Conservation (phyloP, 2,329 filamentous ascomycete species). For the Penicillium digitatum region DNA sequence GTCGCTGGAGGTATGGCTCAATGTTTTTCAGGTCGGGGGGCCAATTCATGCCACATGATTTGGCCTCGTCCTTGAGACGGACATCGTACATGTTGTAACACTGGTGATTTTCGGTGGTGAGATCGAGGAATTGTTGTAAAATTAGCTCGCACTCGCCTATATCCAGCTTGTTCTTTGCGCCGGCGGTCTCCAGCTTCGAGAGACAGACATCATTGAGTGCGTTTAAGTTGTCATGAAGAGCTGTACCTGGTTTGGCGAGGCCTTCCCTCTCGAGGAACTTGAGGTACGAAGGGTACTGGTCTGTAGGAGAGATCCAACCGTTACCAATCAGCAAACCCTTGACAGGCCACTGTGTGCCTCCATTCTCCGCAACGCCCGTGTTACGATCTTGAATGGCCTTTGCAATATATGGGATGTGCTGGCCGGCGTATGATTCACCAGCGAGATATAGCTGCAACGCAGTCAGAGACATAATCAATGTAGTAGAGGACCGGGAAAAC, state of each 20-base stretch:
- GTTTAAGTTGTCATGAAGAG: slow-evolving; percentile 61
- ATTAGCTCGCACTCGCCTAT: slow-evolving; percentile 70
- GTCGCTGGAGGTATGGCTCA: slow-evolving; percentile 75
- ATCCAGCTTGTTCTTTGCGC: slow-evolving; percentile 61
- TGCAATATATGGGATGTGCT: slow-evolving; percentile 97
- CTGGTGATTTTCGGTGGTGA: slow-evolving; percentile 57
- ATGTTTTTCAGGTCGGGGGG: slow-evolving; percentile 76
- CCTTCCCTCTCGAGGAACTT: slow-evolving; percentile 74
- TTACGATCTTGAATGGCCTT: slow-evolving; percentile 85
- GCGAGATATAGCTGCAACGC: slow-evolving; percentile 74
- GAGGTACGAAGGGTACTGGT: slow-evolving; percentile 87
- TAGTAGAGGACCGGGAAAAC: slow-evolving; percentile 36
- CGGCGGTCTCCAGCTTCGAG: slow-evolving; percentile 56
- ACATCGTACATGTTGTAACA: slow-evolving; percentile 98
- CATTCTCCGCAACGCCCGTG: slow-evolving; percentile 48
- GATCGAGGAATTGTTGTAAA: slow-evolving; percentile 65
- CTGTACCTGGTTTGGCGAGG: slow-evolving; percentile 64
- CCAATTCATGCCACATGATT: slow-evolving; percentile 94
- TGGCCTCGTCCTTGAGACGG: slow-evolving; percentile 70
- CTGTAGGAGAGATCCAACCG: slow-evolving; percentile 86
- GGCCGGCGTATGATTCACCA: slow-evolving; percentile 94
- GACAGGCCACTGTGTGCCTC: slow-evolving; percentile 65
- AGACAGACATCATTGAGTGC: slow-evolving; percentile 66
- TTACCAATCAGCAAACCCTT: slow-evolving; percentile 90
- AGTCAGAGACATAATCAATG: neutral